Percentiles rank a stretch among this genome's conserved stretches.
Conservation (phyloP, 2,329 filamentous ascomycete species). For the Arthroderma sp. region DNA sequence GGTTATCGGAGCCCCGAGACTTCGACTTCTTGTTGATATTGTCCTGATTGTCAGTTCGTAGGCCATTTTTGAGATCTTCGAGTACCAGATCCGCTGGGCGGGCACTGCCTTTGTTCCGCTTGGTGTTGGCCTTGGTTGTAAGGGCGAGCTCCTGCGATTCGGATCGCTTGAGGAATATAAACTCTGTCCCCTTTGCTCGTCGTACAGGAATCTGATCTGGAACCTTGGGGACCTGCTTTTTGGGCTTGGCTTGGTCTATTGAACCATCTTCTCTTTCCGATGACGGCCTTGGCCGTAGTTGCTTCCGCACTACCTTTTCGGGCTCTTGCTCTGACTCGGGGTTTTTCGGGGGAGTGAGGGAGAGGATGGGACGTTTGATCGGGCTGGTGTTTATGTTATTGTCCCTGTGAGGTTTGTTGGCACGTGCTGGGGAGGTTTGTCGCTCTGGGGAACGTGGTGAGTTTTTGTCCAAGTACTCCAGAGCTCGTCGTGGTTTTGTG, state of each 20-base stretch:
- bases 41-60: constrained; percentile 17
- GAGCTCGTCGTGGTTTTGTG: constrained; percentile 16
- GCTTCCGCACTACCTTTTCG: background rate
- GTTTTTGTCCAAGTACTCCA: constrained; percentile 27
- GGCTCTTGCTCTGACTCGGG: background rate
- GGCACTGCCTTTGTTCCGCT: constrained; percentile 28
- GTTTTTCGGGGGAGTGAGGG: background rate
- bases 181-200: constrained; percentile 32
- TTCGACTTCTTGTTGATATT: constrained; percentile 19
- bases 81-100: constrained; percentile 18
- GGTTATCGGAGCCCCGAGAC: constrained; percentile 1
- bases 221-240: constrained; percentile 15
- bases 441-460: constrained; percentile 22
- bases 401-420: background rate
- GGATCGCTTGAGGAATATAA: constrained; percentile 30
- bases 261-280: no score
- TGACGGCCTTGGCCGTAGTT: no score
- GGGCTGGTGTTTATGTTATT: background rate
- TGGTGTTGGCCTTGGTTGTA: constrained; percentile 30
- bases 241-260: constrained; percentile 10
- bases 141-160: constrained; percentile 31
- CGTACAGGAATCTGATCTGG: constrained; percentile 30
- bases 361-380: background rate
- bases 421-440: background rate
- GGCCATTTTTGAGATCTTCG: constrained; percentile 3